These are phyloP conservation scores for Paramecium pentaurelia DNA, from an alignment of 73 alveolate species.

Conservation along the genomic window DNA sequence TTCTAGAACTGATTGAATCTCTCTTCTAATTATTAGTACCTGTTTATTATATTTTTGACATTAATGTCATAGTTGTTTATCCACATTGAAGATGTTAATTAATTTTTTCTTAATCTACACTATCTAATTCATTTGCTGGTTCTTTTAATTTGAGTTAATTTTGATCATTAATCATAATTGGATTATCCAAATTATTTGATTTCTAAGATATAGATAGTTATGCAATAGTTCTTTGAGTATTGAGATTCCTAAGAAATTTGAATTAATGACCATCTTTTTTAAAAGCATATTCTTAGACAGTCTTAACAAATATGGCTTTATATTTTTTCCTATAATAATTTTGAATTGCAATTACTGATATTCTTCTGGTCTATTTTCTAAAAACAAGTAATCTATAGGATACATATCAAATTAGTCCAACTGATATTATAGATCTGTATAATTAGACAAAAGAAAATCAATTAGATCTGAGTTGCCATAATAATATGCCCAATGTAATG, in stretches of 20 bases:
- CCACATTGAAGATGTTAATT: background rate
- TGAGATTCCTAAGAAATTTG: background rate
- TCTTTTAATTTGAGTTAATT: background rate
- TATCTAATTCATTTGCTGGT: background rate
- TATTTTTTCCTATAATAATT: background rate
- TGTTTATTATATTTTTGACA: background rate
- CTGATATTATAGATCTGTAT: background rate
- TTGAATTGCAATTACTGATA: background rate
- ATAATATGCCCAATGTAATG: constrained; percentile 43
- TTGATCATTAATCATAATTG: background rate
- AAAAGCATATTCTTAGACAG: background rate
- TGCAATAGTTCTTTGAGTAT: background rate
- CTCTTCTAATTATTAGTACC: background rate
- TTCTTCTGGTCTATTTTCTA: constrained; percentile 12
- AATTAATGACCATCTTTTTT: background rate
- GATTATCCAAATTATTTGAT: background rate
- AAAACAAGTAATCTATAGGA: constrained; percentile 22
- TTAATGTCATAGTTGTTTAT: background rate
- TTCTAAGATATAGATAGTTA: background rate
- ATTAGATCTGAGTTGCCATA: background rate
- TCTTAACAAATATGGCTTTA: background rate
- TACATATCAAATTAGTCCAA: background rate
- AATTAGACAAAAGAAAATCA: background rate
- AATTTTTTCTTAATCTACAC: background rate
- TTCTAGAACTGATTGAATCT: background rate